phyloP scores from a whole-genome alignment of 2,329 filamentous ascomycete genomes.

The Calonectria hongkongensis region DNA sequence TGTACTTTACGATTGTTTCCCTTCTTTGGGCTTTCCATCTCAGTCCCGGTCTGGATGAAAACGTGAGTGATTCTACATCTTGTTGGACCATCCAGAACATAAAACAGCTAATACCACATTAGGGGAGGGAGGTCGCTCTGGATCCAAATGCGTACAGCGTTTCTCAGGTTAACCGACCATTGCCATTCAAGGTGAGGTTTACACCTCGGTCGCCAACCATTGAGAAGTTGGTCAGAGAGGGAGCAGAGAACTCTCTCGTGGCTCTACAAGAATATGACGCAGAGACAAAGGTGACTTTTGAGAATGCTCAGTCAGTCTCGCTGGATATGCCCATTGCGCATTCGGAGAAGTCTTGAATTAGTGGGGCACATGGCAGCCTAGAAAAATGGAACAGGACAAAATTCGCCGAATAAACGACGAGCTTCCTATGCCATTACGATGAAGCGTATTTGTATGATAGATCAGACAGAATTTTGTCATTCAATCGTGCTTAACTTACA shows the following conservation, averaged over 20 bases:
- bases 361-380: not conserved
- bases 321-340: slow-evolving; percentile 36
- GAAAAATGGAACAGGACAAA: not conserved
- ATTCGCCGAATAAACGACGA: no score
- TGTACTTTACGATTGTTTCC: slow-evolving; percentile 30
- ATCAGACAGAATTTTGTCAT: no score
- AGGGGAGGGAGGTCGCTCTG: slow-evolving; percentile 24
- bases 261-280: slow-evolving; percentile 25
- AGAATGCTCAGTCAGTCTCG: slow-evolving; percentile 36
- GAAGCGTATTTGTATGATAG: no score
- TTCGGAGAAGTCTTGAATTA: slow-evolving; percentile 2
- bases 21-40: slow-evolving; percentile 39
- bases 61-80: slow-evolving; percentile 10
- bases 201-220: slow-evolving; percentile 18
- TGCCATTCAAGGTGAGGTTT: slow-evolving; percentile 32
- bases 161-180: slow-evolving; percentile 25
- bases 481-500: no score
- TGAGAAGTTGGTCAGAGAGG: slow-evolving; percentile 6
- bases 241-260: slow-evolving; percentile 1
- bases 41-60: slow-evolving; percentile 27
- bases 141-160: slow-evolving; percentile 24
- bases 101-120: not conserved
- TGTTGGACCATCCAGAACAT: not conserved
- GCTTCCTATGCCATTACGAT: no score
- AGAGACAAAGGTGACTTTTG: slow-evolving; percentile 37